Conservation (phyloP, 139 green algal species). For the Choricystis sp. region DNA sequence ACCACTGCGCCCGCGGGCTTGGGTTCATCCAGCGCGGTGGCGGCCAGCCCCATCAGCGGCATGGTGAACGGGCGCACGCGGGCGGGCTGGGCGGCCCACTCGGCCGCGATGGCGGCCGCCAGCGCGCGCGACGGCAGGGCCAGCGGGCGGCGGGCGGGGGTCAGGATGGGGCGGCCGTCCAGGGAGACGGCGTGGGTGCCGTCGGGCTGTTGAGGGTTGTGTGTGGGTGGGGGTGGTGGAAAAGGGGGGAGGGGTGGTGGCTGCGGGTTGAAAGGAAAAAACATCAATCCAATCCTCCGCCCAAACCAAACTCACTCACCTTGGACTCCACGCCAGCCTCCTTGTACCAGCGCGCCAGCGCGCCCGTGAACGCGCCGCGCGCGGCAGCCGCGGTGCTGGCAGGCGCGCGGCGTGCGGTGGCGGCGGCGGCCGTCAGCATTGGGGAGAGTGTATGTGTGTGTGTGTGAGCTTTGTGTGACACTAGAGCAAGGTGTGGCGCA, state of each 20-base stretch:
- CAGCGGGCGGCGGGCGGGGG: constrained; percentile 40
- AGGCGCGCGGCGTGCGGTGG: too few species aligned
- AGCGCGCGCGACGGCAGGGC: constrained; percentile 45
- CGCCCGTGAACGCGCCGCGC: too few species aligned
- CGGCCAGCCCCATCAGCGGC: constrained; percentile 78
- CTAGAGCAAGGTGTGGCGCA: too few species aligned
- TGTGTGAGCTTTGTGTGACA: too few species aligned
- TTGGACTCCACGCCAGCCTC: background rate
- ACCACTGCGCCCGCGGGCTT: constrained; percentile 43
- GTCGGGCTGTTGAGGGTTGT: background rate
- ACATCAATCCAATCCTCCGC: background rate
- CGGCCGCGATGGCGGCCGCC: constrained; percentile 68
- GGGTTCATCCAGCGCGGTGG: constrained; percentile 81
- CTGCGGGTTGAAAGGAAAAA: too few species aligned
- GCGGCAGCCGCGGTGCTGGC: too few species aligned
- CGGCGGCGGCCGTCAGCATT: too few species aligned
- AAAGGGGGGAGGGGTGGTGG: background rate
- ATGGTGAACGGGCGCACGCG: constrained; percentile 70
- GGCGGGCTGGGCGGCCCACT: constrained; percentile 80
- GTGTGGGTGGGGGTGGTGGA: background rate
- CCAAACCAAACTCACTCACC: background rate
- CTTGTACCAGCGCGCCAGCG: background rate
- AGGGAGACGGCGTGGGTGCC: constrained; percentile 31
- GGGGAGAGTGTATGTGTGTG: too few species aligned
- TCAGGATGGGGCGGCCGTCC: constrained; percentile 45